Evolutionary conservation across 2,329 filamentous ascomycete genomes (phyloP).

Genomic region (Aplosporella prunicola): DNA sequence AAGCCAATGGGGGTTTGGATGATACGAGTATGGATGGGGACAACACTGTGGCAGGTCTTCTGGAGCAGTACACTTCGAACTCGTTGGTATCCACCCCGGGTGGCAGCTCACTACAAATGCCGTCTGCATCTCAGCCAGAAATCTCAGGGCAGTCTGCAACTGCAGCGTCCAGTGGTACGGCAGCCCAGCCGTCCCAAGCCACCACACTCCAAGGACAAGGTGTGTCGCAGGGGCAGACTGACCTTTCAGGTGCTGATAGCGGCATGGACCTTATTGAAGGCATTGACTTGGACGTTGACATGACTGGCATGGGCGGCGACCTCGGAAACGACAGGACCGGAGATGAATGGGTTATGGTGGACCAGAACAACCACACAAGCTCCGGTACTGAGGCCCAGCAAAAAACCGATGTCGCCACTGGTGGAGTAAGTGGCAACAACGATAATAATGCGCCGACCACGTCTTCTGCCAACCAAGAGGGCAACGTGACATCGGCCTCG

Average conservation of each 20-base stretch:
- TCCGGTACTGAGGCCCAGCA: slow-evolving; percentile 14
- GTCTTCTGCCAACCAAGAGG: not conserved
- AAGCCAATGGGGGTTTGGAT: slow-evolving; percentile 5
- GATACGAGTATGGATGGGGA: slow-evolving; percentile 22
- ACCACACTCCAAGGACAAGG: not conserved
- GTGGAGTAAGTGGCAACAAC: slow-evolving; percentile 6
- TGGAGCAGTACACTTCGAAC: slow-evolving; percentile 59
- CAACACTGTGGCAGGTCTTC: slow-evolving; percentile 47
- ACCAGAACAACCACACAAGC: slow-evolving; percentile 7
- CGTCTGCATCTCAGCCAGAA: slow-evolving; percentile 43
- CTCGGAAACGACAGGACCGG: slow-evolving; percentile 18
- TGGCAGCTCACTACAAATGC: slow-evolving; percentile 49
- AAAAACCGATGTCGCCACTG: slow-evolving; percentile 15
- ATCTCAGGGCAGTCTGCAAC: slow-evolving; percentile 40
- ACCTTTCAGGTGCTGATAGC: slow-evolving; percentile 18
- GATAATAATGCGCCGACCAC: not conserved
- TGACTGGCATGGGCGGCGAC: slow-evolving; percentile 46
- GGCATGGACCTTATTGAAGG: slow-evolving; percentile 19
- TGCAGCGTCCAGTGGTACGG: slow-evolving; percentile 29
- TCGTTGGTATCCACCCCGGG: slow-evolving; percentile 51
- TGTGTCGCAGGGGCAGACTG: slow-evolving; percentile 16
- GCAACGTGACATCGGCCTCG: slow-evolving; percentile 3
- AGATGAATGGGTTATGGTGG: slow-evolving; percentile 27
- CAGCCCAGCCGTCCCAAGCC: not conserved
- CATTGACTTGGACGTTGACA: slow-evolving; percentile 40